phyloP scores from a whole-genome alignment of 2,329 filamentous ascomycete genomes.

The Arachnomyces sp. region DNA sequence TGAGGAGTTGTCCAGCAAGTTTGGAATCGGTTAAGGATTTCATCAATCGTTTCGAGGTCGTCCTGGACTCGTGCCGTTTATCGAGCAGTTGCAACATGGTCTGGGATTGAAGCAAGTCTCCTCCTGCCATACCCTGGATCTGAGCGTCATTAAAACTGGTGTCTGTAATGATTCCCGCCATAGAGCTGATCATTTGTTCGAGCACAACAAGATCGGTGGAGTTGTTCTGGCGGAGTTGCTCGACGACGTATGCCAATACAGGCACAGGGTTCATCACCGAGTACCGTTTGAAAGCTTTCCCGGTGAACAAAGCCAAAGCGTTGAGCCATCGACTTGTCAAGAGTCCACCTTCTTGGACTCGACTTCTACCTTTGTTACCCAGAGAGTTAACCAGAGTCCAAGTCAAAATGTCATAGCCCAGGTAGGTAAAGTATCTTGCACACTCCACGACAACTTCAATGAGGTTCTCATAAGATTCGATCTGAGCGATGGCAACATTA shows the following conservation, averaged over 20 bases:
- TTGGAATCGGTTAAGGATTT: conserved; percentile 68
- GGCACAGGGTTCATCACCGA: conserved; percentile 74
- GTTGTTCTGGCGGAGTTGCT: conserved; percentile 73
- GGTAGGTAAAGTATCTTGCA: conserved; percentile 81
- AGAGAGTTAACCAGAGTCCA: conserved; percentile 80
- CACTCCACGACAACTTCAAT: conserved; percentile 94
- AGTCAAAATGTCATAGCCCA: conserved; percentile 87
- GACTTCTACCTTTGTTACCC: conserved; percentile 48
- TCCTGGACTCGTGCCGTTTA: conserved; percentile 65
- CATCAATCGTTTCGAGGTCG: conserved; percentile 70
- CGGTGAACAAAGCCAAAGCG: conserved; percentile 81
- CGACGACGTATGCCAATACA: conserved; percentile 79
- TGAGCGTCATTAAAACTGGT: conserved; percentile 83
- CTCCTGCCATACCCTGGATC: conserved; percentile 79
- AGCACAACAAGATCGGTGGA: conserved; percentile 86
- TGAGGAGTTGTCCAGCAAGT: conserved; percentile 72
- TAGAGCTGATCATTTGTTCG: conserved; percentile 79
- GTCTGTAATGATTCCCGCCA: conserved; percentile 87
- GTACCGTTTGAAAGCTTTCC: conserved; percentile 81
- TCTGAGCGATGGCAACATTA: conserved; percentile 76
- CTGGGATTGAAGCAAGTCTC: conserved; percentile 67
- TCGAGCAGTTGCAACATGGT: conserved; percentile 75
- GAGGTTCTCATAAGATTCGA: conserved; percentile 89
- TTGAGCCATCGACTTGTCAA: conserved; percentile 88
- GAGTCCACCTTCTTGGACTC: conserved; percentile 56